Conservation (phyloP, 495 filamentous ascomycete species). For the Terfezia claveryi region DNA sequence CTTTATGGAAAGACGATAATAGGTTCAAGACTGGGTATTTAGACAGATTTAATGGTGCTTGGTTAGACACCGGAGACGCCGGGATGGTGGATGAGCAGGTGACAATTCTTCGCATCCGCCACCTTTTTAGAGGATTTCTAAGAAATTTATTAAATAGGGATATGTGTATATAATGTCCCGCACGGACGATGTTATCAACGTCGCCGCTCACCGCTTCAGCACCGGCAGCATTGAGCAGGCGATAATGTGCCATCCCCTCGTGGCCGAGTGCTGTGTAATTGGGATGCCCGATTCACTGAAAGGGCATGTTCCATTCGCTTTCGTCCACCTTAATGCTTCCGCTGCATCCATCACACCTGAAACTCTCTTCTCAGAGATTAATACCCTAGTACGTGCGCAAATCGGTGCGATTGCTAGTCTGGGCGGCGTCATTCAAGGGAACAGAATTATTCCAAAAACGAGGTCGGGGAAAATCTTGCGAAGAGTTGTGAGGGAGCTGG, state of each 20-base stretch:
- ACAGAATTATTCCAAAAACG: conserved; percentile 65
- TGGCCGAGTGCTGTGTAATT: conserved; percentile 68
- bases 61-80: conserved; percentile 80
- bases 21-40: conserved; percentile 65
- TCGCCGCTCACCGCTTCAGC: conserved; percentile 76
- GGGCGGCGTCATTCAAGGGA: conserved; percentile 62
- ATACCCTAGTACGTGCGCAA: conserved; percentile 16
- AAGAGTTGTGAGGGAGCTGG: conserved; percentile 53
- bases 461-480: conserved; percentile 70
- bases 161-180: conserved; percentile 48
- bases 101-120: no score
- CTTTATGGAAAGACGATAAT: conserved; percentile 63
- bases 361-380: conserved; percentile 30
- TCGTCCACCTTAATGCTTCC: conserved; percentile 37
- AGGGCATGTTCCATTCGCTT: conserved; percentile 78
- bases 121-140: no score
- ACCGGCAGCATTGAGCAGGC: conserved; percentile 82
- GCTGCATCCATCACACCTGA: conserved; percentile 27
- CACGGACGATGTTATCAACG: conserved; percentile 82
- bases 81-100: conserved; percentile 55
- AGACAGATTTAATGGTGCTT: conserved; percentile 53
- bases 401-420: conserved; percentile 73
- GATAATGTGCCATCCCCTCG: conserved; percentile 51
- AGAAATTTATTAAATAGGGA: conserved; percentile 14
- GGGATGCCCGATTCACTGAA: conserved; percentile 69